These are phyloP conservation scores for Cryptococcus sp. DNA, from an alignment of 1,284 basidiomycete species.

Conservation along the genomic window DNA sequence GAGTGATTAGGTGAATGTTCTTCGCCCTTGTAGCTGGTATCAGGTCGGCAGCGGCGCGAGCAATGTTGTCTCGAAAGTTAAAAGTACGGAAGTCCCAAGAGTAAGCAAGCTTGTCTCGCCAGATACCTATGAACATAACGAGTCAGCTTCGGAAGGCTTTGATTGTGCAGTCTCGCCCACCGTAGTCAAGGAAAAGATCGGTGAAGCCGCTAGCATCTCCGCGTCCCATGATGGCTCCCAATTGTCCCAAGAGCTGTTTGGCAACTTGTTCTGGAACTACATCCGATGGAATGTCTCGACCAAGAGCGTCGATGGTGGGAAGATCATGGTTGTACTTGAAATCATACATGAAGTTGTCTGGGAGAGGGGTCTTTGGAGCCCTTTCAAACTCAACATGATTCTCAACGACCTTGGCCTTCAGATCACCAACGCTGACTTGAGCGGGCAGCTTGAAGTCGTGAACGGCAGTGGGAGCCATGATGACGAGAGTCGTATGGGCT, in stretches of 20 bases:
- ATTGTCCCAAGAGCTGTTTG: constrained; percentile 1
- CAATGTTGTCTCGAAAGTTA: constrained; percentile 55
- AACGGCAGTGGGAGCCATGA: constrained; percentile 25
- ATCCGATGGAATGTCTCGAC: constrained; percentile 16
- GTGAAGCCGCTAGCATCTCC: constrained; percentile 25
- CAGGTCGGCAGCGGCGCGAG: constrained; percentile 27
- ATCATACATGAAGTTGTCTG: constrained; percentile 32
- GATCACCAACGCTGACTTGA: constrained; percentile 9
- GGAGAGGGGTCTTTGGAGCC: constrained; percentile 11
- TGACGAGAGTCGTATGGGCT: too few species aligned
- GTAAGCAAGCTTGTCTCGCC: constrained; percentile 28
- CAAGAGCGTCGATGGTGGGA: constrained; percentile 19
- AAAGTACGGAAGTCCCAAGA: constrained; percentile 70
- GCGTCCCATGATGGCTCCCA: constrained; percentile 2
- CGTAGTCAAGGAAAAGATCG: constrained; percentile 32
- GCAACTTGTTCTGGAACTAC: constrained; percentile 13
- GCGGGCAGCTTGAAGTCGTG: not conserved
- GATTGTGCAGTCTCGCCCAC: constrained; percentile 5
- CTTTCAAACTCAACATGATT: constrained; percentile 10
- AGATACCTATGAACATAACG: constrained; percentile 19
- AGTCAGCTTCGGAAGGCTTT: not conserved
- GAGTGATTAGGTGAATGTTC: constrained; percentile 53
- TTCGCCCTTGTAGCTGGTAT: constrained; percentile 26
- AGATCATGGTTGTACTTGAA: constrained; percentile 33
- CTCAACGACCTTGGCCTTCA: constrained; percentile 24